Conservation (phyloP, 2,329 filamentous ascomycete species). For the Scytalidium lignicola region DNA sequence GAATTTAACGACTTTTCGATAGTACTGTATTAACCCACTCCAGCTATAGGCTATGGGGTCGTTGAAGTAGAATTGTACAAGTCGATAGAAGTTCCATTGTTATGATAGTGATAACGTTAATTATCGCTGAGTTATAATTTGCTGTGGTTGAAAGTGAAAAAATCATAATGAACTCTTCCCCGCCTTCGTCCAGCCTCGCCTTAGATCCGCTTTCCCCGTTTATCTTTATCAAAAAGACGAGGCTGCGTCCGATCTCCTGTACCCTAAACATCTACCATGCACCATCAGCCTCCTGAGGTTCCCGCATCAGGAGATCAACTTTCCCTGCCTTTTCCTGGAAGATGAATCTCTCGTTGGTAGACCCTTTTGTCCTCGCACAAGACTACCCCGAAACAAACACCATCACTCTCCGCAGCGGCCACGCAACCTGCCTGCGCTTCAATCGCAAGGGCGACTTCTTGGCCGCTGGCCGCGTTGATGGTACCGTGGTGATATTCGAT, state of each 20-base stretch:
- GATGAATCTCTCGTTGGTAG: constrained; percentile 69
- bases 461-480: constrained; percentile 89
- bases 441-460: constrained; percentile 92
- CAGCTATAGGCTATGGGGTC: too few species aligned
- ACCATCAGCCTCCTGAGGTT: neutral
- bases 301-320: neutral
- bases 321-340: constrained; percentile 7
- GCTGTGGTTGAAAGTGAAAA: too few species aligned
- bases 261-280: neutral
- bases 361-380: constrained; percentile 65
- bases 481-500: constrained; percentile 93
- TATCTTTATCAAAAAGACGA: neutral
- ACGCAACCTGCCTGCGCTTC: constrained; percentile 71
- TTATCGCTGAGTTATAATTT: too few species aligned
- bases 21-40: too few species aligned
- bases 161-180: too few species aligned
- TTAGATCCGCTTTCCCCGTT: neutral
- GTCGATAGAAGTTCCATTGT: too few species aligned
- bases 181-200: neutral
- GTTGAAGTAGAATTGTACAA: too few species aligned
- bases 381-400: constrained; percentile 91
- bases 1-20: too few species aligned
- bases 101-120: too few species aligned
- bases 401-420: constrained; percentile 72
- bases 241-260: neutral